Base-by-base conservation (phyloP, 2,329 filamentous ascomycete genomes). In the Fusarium sambucinum region DNA sequence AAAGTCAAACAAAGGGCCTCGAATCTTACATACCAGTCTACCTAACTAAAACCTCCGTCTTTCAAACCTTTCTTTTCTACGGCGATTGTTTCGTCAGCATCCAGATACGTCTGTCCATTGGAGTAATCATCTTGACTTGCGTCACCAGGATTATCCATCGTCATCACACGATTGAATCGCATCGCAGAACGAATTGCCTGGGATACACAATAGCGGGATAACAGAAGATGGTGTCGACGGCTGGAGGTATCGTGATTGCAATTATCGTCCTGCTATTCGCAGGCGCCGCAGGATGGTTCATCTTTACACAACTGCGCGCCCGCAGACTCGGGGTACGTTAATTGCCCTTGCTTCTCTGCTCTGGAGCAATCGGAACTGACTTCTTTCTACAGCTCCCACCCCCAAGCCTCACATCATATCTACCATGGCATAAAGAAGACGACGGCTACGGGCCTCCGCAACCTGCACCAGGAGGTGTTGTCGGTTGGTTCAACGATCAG, bases 401-500 rank as follows among this genome's bases (percentile, higher is more conserved):
- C 32, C 92, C 92, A 3, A 85, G 87, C 13, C 80, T 91, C 59
- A 81, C 82, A 33, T 90, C 89, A 55, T 92, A 90, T 79, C 88
- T 94, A 75, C 92, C 92, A 53, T 95, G 94, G 84, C 80, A 82
- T 67, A 80, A 82, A 68, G 78, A 82, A 57, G 80, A 83, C 17
- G 77, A 78, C 33, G 75, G 82, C 5, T 85, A 84, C 75, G 82
- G 82, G 29, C 79, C 86, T 77, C 80, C 87, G 73, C 71, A 85
- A 78, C 76, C 89, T 71, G 79, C 89, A 66, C 75, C 87, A 10
- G 85, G 87, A 69, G 91, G 92, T 71, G 79, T 94, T 61, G 77
- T 87, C 63, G 91, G 90, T 76, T 96, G 92, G 92, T 76, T 96
- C 79, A 88, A 87, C 74, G 87, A 90, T 76, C 88, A 89, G 70